Evolutionary conservation across 2,329 filamentous ascomycete genomes (phyloP).

Genomic region (Alternaria incomplexa): DNA sequence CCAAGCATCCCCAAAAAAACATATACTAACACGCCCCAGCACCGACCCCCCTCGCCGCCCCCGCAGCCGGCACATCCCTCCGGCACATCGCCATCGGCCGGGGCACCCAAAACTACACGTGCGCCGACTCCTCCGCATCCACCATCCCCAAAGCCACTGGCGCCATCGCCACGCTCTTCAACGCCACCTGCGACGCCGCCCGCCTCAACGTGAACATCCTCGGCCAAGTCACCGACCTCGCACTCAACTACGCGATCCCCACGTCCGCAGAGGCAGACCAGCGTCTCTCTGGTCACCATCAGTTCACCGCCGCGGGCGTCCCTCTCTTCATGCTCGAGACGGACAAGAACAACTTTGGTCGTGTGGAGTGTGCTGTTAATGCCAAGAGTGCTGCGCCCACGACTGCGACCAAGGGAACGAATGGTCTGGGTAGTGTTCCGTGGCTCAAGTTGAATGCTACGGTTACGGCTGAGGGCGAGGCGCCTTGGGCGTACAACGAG

Average conservation of each 20-base stretch:
- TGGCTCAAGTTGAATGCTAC: slow-evolving; percentile 75
- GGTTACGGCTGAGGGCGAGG: slow-evolving; percentile 26
- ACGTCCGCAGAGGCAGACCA: slow-evolving; percentile 57
- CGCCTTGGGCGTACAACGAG: slow-evolving; percentile 63
- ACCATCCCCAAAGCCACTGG: slow-evolving; percentile 70
- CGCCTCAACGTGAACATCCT: slow-evolving; percentile 66
- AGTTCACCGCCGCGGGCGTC: slow-evolving; percentile 72
- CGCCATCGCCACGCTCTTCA: slow-evolving; percentile 84
- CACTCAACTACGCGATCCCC: slow-evolving; percentile 69
- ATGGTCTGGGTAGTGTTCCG: slow-evolving; percentile 67
- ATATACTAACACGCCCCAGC: slow-evolving; percentile 47
- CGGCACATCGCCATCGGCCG: slow-evolving; percentile 84
- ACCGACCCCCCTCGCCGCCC: slow-evolving; percentile 65
- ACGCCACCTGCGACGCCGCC: slow-evolving; percentile 78
- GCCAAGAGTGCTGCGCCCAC: slow-evolving; percentile 67
- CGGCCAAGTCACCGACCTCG: slow-evolving; percentile 67
- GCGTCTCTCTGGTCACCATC: slow-evolving; percentile 77
- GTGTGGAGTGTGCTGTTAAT: slow-evolving; percentile 69
- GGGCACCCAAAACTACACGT: slow-evolving; percentile 95
- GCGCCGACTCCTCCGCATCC: slow-evolving; percentile 64
- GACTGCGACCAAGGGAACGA: slow-evolving; percentile 63
- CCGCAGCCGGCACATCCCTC: slow-evolving; percentile 66
- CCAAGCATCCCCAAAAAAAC: background rate
- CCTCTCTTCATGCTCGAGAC: slow-evolving; percentile 83
- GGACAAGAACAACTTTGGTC: slow-evolving; percentile 58